Percentiles rank a stretch among this genome's conserved stretches.
These are phyloP conservation scores for Fusarium acutatum DNA, from an alignment of 2,329 filamentous ascomycete genomes.

Conservation along the genomic window DNA sequence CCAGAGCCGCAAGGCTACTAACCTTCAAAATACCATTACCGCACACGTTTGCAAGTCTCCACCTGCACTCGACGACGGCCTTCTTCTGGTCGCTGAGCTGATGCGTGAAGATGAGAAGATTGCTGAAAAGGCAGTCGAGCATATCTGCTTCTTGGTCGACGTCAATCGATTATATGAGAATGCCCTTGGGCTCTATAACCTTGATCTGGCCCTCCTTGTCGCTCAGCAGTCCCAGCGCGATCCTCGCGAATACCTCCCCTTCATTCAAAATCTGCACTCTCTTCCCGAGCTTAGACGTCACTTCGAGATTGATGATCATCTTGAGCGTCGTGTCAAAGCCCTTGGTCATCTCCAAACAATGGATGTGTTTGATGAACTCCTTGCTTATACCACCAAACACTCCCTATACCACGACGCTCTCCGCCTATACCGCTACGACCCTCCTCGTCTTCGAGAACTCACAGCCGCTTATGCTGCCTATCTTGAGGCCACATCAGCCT, in stretches of 20 bases:
- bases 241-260: slow-evolving; percentile 93
- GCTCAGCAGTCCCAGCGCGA: slow-evolving; percentile 97
- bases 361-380: slow-evolving; percentile 79
- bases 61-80: slow-evolving; percentile 86
- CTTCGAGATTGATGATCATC: slow-evolving; percentile 89
- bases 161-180: slow-evolving; percentile 92
- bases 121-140: slow-evolving; percentile 89
- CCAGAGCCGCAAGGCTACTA: slow-evolving; percentile 64
- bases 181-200: slow-evolving; percentile 88
- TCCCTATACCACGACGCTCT: slow-evolving; percentile 81
- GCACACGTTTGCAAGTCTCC: slow-evolving; percentile 94
- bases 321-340: slow-evolving; percentile 80
- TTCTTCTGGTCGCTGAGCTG: slow-evolving; percentile 80
- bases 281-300: slow-evolving; percentile 74
- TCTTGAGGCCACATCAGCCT: slow-evolving; percentile 77
- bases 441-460: slow-evolving; percentile 69
- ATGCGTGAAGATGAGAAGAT: slow-evolving; percentile 73
- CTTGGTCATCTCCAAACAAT: slow-evolving; percentile 78
- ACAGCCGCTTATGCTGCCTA: slow-evolving; percentile 82
- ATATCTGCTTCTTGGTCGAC: slow-evolving; percentile 97
- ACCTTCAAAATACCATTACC: slow-evolving; percentile 92
- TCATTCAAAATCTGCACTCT: slow-evolving; percentile 86
- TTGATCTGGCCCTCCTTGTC: slow-evolving; percentile 88
- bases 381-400: slow-evolving; percentile 81
- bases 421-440: slow-evolving; percentile 84